A percentile compares a stretch with the other conserved stretches of the same genome.
Evolutionary conservation across 2,329 filamentous ascomycete species (phyloP).

Genomic region (Talaromyces verruculosus): DNA sequence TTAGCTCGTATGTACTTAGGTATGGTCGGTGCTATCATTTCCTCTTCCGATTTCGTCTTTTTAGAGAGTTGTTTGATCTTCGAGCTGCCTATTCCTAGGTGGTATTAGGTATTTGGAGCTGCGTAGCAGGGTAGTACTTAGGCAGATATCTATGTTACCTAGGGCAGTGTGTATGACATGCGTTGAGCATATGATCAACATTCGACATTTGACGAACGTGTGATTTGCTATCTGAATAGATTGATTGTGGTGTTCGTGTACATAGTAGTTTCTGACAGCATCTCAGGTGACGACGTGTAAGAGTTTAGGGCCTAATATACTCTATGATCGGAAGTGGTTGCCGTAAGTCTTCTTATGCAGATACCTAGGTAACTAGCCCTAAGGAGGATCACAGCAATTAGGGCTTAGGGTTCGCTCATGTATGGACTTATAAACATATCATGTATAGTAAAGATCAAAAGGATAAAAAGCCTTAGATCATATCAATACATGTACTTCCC

Average conservation of each 20-base stretch:
- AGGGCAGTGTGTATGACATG: background rate
- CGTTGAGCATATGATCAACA: background rate
- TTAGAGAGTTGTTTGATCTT: background rate
- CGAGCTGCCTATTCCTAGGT: background rate
- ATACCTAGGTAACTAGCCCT: background rate
- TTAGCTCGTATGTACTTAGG: background rate
- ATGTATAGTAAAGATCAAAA: background rate
- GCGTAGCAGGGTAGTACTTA: background rate
- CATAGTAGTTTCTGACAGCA: background rate
- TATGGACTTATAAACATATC: background rate
- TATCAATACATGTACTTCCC: background rate
- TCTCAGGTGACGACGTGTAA: background rate
- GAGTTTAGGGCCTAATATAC: background rate
- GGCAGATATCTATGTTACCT: background rate
- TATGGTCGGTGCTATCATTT: background rate
- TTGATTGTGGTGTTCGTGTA: background rate
- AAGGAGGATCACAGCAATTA: background rate
- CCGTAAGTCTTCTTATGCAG: background rate
- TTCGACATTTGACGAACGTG: background rate
- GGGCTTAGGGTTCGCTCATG: background rate
- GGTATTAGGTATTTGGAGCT: background rate
- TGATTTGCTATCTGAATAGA: background rate
- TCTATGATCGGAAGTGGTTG: background rate
- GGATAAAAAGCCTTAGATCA: background rate
- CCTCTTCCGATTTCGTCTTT: background rate